Base-by-base conservation (phyloP, 495 filamentous ascomycete genomes). In the Penicillium lagena region DNA sequence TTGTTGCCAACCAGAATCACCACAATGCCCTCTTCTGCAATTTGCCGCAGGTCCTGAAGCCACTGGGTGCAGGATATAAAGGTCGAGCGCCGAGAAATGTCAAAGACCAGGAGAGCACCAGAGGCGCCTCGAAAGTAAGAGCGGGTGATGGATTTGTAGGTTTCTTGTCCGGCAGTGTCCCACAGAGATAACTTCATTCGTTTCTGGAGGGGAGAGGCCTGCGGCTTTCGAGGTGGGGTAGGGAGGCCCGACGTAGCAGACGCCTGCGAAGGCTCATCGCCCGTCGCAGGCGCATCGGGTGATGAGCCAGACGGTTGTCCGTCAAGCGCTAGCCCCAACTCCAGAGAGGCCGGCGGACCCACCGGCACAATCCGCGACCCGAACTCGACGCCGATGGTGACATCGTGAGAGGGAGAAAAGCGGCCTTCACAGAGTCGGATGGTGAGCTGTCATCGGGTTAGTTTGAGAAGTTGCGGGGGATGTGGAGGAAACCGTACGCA, bases 91-190 rank as follows among this genome's bases (percentile, higher is more conserved):
- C 91, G 78, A 8, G 86, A 86, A 51, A 98, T 90, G 64, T 98
- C 93, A 59, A 95, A 98, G 42, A 98, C 93, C 14, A 98, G 78
- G 3, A 98, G 73, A 7, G 91, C 93, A 35, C 93, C 91, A 0
- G 83, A 87, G 1, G 90, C 89, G 52, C 93, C 93, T 28, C 93
- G 82, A 67, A 98, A 98, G 67, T 98, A 98, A 37, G 84, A 89
- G 17, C 89, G 81, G 6, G 93, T 98, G 47, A 98, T 90, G 39
- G 85, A 89, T 59, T 94, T 94, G 71, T 95, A 95, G 9, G 88
- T 95, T 72, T 98, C 93, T 59, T 98, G 93, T 4, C 93, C 93
- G 17, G 93, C 93, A 0, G 93, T 98, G 62, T 98, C 93, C 93
- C 93, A 96, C 11, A 98, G 67, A 1, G 81, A 83, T 7, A 88